phyloP scores from a whole-genome alignment of 192 early-diverging fungal genomes.

The Ramicandelaber brevisporus region DNA sequence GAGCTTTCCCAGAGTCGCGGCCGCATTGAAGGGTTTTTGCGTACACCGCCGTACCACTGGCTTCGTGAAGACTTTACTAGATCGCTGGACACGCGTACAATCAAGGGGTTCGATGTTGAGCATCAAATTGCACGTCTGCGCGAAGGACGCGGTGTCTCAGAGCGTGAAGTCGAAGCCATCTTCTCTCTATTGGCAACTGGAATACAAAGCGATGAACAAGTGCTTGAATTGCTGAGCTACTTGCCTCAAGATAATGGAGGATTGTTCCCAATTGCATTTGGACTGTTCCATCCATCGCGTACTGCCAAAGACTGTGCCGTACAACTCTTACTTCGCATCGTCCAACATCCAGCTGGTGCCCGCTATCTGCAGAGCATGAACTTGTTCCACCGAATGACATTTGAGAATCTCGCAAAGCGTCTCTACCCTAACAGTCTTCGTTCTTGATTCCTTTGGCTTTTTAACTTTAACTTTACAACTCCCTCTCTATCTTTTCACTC shows the following conservation, averaged over 20 bases:
- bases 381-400: conserved; percentile 21
- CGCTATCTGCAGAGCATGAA: conserved; percentile 18
- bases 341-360: conserved; percentile 27
- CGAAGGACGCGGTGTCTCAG: conserved; percentile 19
- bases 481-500: not conserved
- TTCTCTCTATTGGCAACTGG: conserved; percentile 38
- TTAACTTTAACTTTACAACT: not conserved
- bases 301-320: conserved; percentile 39
- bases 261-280: conserved; percentile 47
- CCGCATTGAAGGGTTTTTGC: conserved; percentile 71
- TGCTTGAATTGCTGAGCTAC: conserved; percentile 45
- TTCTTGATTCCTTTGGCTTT: not conserved
- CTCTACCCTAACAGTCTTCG: not conserved
- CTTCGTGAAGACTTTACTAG: conserved; percentile 28
- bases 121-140: conserved; percentile 33
- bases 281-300: conserved; percentile 48
- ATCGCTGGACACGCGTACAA: conserved; percentile 22
- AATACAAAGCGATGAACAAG: conserved; percentile 42
- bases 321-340: conserved; percentile 43
- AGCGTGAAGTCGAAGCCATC: conserved; percentile 34
- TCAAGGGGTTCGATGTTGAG: conserved; percentile 42
- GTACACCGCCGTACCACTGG: conserved; percentile 49
- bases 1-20: conserved; percentile 48
- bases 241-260: conserved; percentile 61
- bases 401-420: conserved; percentile 9